Percentiles rank a stretch among this genome's conserved stretches.
phyloP scores from a whole-genome alignment of 2,329 filamentous ascomycete genomes.

The Ophiostoma populinum region DNA sequence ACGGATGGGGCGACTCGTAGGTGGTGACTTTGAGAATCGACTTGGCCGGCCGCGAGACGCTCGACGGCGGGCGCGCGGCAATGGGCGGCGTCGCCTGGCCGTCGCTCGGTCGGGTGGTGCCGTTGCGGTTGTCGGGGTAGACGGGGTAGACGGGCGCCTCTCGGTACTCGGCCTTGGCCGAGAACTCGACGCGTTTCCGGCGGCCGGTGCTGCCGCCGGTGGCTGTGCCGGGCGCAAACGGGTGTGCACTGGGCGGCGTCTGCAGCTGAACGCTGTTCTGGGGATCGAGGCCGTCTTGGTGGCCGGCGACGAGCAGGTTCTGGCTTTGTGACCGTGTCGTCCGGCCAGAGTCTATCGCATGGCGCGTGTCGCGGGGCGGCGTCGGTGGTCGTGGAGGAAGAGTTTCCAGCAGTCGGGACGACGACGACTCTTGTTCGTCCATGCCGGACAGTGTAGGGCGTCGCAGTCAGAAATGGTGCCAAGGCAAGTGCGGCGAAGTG shows the following conservation, averaged over 20 bases:
- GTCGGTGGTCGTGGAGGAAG: constrained; percentile 46
- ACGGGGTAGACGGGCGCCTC: constrained; percentile 30
- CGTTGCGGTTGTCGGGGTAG: constrained; percentile 13
- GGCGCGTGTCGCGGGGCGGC: constrained; percentile 39
- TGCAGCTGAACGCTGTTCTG: constrained; percentile 27
- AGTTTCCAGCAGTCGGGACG: constrained; percentile 29
- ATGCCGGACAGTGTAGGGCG: constrained; percentile 14
- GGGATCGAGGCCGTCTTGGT: constrained; percentile 22
- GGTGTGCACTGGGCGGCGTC: constrained; percentile 34
- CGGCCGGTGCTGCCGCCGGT: constrained; percentile 21
- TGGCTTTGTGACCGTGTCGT: too few relatives aligned
- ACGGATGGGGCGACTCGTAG: constrained; percentile 18
- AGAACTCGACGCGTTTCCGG: constrained; percentile 41
- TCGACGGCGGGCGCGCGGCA: constrained; percentile 19
- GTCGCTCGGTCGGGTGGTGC: background rate
- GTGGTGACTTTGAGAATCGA: constrained; percentile 61
- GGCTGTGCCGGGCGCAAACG: constrained; percentile 18
- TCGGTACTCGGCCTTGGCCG: constrained; percentile 36
- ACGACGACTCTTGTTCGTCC: constrained; percentile 19
- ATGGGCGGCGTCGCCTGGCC: constrained; percentile 13
- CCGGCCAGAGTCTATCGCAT: constrained; percentile 19
- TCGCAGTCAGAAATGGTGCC: background rate
- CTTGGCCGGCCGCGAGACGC: constrained; percentile 31
- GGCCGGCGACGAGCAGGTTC: constrained; percentile 12
- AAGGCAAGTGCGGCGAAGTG: background rate